Conservation (phyloP, 345 rosid genomes). For the Salix brachista region DNA sequence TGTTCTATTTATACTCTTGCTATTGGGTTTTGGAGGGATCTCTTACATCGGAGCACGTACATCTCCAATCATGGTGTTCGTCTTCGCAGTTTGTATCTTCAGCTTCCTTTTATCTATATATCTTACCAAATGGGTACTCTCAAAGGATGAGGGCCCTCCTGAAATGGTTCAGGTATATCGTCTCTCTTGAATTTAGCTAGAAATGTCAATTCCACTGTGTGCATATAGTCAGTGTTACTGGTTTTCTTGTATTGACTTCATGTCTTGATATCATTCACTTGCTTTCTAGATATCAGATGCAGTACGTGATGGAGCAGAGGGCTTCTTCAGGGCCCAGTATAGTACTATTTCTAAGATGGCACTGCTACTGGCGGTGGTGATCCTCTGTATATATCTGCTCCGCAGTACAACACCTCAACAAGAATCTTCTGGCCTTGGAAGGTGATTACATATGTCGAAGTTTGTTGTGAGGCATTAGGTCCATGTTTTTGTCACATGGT, state of each 20-base stretch:
- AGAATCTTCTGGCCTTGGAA: slow-evolving; percentile 94
- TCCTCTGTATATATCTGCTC: slow-evolving; percentile 77
- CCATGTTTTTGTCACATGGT: neutral
- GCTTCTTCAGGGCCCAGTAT: slow-evolving; percentile 95
- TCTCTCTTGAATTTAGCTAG: slow-evolving; percentile 2
- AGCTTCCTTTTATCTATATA: slow-evolving; percentile 71
- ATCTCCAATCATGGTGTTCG: slow-evolving; percentile 88
- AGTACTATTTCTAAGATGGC: slow-evolving; percentile 99
- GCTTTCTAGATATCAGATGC: slow-evolving; percentile 91
- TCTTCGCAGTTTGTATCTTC: slow-evolving; percentile 75
- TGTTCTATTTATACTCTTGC: slow-evolving; percentile 60
- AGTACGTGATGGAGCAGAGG: slow-evolving; percentile 98
- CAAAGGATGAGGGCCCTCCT: slow-evolving; percentile 99
- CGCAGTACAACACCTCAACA: slow-evolving; percentile 90
- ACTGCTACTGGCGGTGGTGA: slow-evolving; percentile 71
- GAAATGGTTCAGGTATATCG: slow-evolving; percentile 96
- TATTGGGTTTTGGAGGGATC: slow-evolving; percentile 66
- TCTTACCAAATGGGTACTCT: slow-evolving; percentile 91
- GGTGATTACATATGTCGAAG: slow-evolving; percentile 39
- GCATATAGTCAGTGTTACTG: neutral
- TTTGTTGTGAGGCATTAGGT: slow-evolving; percentile 1
- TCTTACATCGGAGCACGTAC: slow-evolving; percentile 87
- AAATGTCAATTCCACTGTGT: neutral
- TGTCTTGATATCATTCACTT: slow-evolving; percentile 29
- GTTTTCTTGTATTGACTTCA: neutral